Conservation (phyloP, 2,329 filamentous ascomycete genomes). For the Colletotrichum viniferum region DNA sequence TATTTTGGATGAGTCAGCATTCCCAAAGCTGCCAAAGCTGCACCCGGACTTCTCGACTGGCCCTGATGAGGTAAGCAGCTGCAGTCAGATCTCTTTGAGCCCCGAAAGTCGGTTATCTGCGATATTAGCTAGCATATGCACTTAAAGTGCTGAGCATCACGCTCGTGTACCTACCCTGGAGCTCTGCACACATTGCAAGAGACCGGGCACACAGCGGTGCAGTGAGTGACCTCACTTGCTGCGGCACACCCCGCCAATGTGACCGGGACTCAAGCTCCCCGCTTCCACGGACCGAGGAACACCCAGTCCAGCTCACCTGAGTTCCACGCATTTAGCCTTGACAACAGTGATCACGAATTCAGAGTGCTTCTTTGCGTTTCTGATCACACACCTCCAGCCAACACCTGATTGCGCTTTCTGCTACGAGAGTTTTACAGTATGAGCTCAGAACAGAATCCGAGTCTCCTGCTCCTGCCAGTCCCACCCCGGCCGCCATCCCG, state of each 20-base stretch:
- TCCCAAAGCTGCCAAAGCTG: not conserved
- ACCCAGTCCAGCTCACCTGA: not conserved
- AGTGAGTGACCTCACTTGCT: not conserved
- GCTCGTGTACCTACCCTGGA: not conserved
- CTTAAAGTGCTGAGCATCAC: not conserved
- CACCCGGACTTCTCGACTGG: not conserved
- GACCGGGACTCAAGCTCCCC: not conserved
- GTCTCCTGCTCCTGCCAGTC: constrained; percentile 67
- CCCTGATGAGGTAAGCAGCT: not conserved
- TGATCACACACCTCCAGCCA: not conserved
- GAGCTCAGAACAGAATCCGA: constrained; percentile 36
- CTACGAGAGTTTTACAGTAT: not conserved
- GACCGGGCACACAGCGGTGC: not conserved
- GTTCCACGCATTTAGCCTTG: not conserved
- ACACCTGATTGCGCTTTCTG: not conserved
- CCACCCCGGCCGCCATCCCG: constrained; percentile 62
- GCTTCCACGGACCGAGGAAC: not conserved
- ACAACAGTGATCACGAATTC: not conserved
- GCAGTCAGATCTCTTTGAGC: not conserved
- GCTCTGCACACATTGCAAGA: not conserved
- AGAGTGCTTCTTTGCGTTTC: not conserved
- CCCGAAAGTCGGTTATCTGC: not conserved
- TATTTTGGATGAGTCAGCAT: not conserved
- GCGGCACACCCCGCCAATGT: not conserved
- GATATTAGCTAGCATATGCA: not conserved